Evolutionary conservation across 495 filamentous ascomycete species (phyloP), one percentile per base, ranked within the genome.

Genomic region (Viridothelium virens): DNA sequence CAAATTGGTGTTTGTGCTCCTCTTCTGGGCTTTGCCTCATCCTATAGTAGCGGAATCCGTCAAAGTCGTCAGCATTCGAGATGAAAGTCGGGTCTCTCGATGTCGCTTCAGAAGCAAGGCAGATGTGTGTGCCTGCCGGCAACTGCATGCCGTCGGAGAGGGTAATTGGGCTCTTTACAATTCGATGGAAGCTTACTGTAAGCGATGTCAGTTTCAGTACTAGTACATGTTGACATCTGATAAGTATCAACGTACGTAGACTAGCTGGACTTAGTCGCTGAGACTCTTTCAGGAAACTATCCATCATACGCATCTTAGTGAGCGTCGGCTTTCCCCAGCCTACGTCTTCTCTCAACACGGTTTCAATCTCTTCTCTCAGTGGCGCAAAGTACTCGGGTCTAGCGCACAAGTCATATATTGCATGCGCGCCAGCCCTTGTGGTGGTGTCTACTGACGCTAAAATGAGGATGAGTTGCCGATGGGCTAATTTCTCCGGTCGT

Each of bases 261-360:
- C 75, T 77, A 7, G 74, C 71, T 16, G 79, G 77, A 41, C 70
- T 70, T 31, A 80, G 73, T 3, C 84, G 73, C 64, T 79, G 77
- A 10, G 76, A 74, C 68, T 86, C 84, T 50, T 81, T 80, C 61
- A 85, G 78, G 70, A 85, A 84, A 64, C 77, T 81, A 71, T 86
- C 84, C 63, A 86, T 62, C 70, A 82, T 83, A 62, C 74, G 75
- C 65, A 85, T 71, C 61, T 75, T 72, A 2, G 50, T 61, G 67
- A 83, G 71, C 63, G 74, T 77, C 14, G 75, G 74, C 62, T 78
- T 79, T 25, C 7, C 7, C n/a, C n/a, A n/a, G 11, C 76, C 72
- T 3, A 71, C 77, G 7, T 79, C 75, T 37, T 77, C 75, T 16
- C 67, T 66, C 2, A 82, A 65, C 0, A 77, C 75, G 2, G 72